phyloP scores from a whole-genome alignment of 208 protist species.

The Acanthamoeba triangularis region DNA sequence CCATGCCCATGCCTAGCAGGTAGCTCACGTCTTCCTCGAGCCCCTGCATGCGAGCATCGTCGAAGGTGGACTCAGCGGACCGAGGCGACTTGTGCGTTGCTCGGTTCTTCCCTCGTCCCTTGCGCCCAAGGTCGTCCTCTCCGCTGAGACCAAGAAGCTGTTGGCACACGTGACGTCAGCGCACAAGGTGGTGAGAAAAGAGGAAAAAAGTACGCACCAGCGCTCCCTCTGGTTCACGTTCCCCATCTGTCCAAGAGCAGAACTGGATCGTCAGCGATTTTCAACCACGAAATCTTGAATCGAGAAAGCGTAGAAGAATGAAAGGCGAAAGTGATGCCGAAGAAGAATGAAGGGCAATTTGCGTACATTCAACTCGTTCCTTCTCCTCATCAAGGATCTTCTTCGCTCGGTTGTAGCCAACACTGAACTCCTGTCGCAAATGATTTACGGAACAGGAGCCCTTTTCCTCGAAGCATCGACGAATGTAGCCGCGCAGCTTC shows the following conservation, averaged over 20 bases:
- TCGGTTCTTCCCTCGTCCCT: neutral
- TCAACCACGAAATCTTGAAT: neutral
- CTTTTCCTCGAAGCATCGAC: constrained; percentile 45
- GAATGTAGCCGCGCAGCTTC: constrained; percentile 56
- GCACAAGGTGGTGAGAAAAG: too few species aligned
- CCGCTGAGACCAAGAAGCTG: neutral
- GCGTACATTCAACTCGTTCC: constrained; percentile 34
- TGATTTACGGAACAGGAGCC: constrained; percentile 42
- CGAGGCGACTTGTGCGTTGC: neutral
- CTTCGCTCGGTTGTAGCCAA: constrained; percentile 50
- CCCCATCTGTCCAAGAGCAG: too few species aligned
- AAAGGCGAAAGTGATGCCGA: neutral
- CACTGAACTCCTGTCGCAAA: constrained; percentile 11
- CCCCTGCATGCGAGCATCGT: constrained; percentile 30
- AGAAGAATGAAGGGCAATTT: neutral
- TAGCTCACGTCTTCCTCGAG: constrained; percentile 56
- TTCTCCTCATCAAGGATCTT: constrained; percentile 60
- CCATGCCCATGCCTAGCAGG: constrained; percentile 48
- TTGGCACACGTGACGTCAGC: neutral
- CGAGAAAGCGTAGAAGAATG: neutral
- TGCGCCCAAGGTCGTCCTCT: neutral
- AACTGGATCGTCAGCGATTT: too few species aligned
- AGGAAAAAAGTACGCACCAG: too few species aligned
- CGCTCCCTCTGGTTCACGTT: neutral
- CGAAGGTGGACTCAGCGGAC: neutral